A percentile compares a stretch with the other conserved stretches of the same genome.
phyloP scores from a whole-genome alignment of 2,329 filamentous ascomycete genomes.

The Hymenoscyphus fructigenus region DNA sequence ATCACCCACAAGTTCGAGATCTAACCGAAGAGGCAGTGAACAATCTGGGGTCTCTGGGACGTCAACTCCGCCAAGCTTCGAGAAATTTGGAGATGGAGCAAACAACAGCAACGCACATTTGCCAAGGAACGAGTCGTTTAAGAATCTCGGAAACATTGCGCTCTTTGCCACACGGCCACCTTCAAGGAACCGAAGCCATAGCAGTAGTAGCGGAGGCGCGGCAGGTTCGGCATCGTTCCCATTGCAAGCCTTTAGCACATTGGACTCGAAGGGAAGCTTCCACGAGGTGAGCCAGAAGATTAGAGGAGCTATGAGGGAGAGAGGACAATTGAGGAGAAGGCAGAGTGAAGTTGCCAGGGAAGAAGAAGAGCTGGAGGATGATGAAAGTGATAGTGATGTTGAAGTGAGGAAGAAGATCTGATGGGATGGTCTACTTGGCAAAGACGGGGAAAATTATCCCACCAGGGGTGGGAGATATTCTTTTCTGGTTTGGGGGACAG shows the following conservation, averaged over 20 bases:
- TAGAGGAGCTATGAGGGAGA: conserved; percentile 76
- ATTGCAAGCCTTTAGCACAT: conserved; percentile 66
- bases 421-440: neutral
- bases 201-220: conserved; percentile 64
- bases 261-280: conserved; percentile 68
- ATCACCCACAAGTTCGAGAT: conserved; percentile 25
- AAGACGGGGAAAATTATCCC: too few relatives aligned
- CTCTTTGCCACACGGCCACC: conserved; percentile 87
- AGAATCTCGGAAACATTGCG: conserved; percentile 81
- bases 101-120: conserved; percentile 39
- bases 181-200: conserved; percentile 71
- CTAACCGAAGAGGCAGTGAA: conserved; percentile 49
- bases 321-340: conserved; percentile 58
- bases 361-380: conserved; percentile 45
- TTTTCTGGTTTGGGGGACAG: neutral
- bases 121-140: conserved; percentile 90
- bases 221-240: conserved; percentile 62
- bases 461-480: neutral
- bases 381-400: conserved; percentile 44
- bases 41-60: conserved; percentile 41
- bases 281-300: conserved; percentile 84
- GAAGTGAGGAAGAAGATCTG: conserved; percentile 32
- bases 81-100: conserved; percentile 29
- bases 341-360: conserved; percentile 41
- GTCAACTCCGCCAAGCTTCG: conserved; percentile 34